These are phyloP conservation scores for Daldinia childiae DNA, from an alignment of 495 filamentous ascomycete species.

Conservation along the genomic window DNA sequence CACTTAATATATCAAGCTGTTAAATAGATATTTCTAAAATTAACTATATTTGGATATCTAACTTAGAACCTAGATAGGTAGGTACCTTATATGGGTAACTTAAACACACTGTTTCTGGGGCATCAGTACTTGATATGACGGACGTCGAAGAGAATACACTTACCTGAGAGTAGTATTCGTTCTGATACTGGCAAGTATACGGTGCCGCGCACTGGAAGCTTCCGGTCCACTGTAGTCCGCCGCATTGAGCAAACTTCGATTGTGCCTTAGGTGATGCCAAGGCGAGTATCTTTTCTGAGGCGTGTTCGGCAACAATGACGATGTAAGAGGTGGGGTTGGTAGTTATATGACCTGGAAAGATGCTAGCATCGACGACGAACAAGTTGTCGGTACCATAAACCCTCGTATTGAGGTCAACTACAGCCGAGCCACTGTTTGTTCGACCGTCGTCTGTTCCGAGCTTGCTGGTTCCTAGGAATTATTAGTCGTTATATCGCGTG, in stretches of 20 bases:
- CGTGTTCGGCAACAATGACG: conserved; percentile 63
- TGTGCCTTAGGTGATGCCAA: conserved; percentile 36
- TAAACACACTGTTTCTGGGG: conserved; percentile 6
- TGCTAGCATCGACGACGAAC: conserved; percentile 67
- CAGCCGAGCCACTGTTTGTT: conserved; percentile 61
- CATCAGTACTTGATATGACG: neutral
- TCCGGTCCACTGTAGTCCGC: conserved; percentile 52
- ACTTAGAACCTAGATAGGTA: too few relatives aligned
- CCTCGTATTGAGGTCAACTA: conserved; percentile 71
- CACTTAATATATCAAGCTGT: neutral
- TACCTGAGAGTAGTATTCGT: conserved; percentile 50
- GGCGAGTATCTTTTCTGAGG: conserved; percentile 58
- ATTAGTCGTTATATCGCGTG: neutral
- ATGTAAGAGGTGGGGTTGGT: conserved; percentile 65
- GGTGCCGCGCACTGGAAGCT: conserved; percentile 48
- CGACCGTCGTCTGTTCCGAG: conserved; percentile 73
- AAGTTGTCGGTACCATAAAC: conserved; percentile 76
- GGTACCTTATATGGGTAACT: too few relatives aligned
- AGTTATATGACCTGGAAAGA: conserved; percentile 66
- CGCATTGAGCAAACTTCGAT: conserved; percentile 54
- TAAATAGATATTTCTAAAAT: neutral
- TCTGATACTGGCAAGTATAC: conserved; percentile 51
- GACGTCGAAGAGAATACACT: neutral
- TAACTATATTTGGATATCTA: neutral
- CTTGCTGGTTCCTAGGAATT: conserved; percentile 55